These are phyloP conservation scores for Pulveroboletus sp. DNA, from an alignment of 768 basidiomycete species.

Conservation along the genomic window DNA sequence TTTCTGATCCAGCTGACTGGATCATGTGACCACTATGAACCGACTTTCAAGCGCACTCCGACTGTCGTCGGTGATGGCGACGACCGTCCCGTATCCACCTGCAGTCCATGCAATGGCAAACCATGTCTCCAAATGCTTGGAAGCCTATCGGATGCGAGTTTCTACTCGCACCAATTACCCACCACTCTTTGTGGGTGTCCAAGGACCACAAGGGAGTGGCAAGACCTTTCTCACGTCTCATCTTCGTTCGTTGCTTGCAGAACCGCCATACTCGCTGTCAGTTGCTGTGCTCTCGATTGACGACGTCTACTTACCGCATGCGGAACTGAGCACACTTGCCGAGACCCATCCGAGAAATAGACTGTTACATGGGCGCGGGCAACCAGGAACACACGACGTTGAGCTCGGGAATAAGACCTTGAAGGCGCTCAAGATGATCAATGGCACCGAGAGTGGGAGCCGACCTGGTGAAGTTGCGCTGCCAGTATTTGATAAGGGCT, in stretches of 20 bases:
- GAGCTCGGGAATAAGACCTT: conserved; percentile 55
- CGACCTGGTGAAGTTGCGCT: conserved; percentile 38
- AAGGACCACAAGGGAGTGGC: conserved; percentile 93
- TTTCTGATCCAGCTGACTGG: background rate
- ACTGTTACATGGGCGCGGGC: conserved; percentile 80
- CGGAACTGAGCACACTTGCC: conserved; percentile 53
- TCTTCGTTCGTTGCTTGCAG: conserved; percentile 41
- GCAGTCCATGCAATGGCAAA: conserved; percentile 35
- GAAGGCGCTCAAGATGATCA: conserved; percentile 41
- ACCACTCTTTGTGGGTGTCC: conserved; percentile 82
- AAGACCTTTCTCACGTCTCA: conserved; percentile 76
- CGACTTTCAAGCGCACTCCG: background rate
- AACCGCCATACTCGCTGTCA: conserved; percentile 46
- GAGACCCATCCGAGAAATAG: conserved; percentile 45
- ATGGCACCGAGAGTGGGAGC: conserved; percentile 12
- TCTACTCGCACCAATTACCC: conserved; percentile 6
- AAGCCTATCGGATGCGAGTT: conserved; percentile 24
- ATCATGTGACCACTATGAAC: conserved; percentile 14
- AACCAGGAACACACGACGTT: conserved; percentile 89
- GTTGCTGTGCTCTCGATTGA: conserved; percentile 72
- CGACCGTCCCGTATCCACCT: conserved; percentile 18
- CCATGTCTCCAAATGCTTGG: conserved; percentile 38
- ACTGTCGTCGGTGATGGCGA: conserved; percentile 12
- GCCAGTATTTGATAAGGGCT: conserved; percentile 86
- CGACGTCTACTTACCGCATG: conserved; percentile 81